Percentiles rank a stretch among this genome's conserved stretches.
These are phyloP conservation scores for Beverwykella pulmonaria DNA, from an alignment of 495 filamentous ascomycete species.

Conservation along the genomic window DNA sequence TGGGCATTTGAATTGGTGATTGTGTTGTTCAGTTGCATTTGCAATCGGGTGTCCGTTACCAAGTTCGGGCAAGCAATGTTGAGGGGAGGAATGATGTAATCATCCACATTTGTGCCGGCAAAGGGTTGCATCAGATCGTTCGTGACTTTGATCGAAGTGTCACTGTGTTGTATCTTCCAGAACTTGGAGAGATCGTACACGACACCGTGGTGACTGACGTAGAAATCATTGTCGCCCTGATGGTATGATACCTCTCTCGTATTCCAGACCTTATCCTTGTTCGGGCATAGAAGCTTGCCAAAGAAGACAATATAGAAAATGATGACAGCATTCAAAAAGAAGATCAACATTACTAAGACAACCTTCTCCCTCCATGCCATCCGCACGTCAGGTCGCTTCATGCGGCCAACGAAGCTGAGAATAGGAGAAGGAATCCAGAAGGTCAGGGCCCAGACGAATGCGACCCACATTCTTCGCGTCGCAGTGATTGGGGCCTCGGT, in stretches of 20 bases:
- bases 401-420: slow-evolving; percentile 80
- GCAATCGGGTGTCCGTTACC: slow-evolving; percentile 56
- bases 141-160: slow-evolving; percentile 61
- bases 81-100: slow-evolving; percentile 84
- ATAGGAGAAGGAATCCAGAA: slow-evolving; percentile 94
- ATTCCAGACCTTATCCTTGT: slow-evolving; percentile 89
- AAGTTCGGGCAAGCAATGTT: slow-evolving; percentile 70
- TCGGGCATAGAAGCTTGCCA: slow-evolving; percentile 82
- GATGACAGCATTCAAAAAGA: slow-evolving; percentile 78
- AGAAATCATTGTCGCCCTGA: slow-evolving; percentile 74
- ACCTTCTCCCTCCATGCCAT: slow-evolving; percentile 98
- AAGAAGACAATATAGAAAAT: slow-evolving; percentile 93
- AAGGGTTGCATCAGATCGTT: slow-evolving; percentile 70
- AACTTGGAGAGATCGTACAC: slow-evolving; percentile 95
- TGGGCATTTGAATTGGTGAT: slow-evolving; percentile 51
- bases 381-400: slow-evolving; percentile 95
- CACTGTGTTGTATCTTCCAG: slow-evolving; percentile 80
- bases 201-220: slow-evolving; percentile 81
- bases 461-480: slow-evolving; percentile 75
- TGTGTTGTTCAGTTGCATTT: slow-evolving; percentile 66
- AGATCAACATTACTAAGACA: slow-evolving; percentile 76
- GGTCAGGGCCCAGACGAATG: slow-evolving; percentile 79
- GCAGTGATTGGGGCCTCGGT: slow-evolving; percentile 65
- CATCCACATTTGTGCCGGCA: slow-evolving; percentile 74
- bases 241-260: slow-evolving; percentile 71